A percentile compares a stretch with the other conserved stretches of the same genome.
These are phyloP conservation scores for Rhododendron mucronatum DNA, from an alignment of 148 eudicot genomes.

Conservation along the genomic window DNA sequence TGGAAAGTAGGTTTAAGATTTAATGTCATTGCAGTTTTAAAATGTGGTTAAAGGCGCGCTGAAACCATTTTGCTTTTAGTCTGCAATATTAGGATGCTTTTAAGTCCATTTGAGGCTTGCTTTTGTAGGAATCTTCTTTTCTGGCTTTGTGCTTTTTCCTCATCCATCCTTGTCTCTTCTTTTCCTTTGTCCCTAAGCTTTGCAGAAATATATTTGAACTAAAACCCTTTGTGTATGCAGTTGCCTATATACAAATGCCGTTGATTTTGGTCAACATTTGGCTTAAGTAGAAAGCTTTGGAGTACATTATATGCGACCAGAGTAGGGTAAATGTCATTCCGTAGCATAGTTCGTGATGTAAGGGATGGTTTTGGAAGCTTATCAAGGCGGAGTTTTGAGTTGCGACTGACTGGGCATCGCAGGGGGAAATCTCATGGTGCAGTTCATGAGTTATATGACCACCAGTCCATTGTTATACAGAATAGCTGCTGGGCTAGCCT, in stretches of 20 bases:
- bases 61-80: slow-evolving; percentile 23
- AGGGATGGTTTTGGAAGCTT: slow-evolving; percentile 89
- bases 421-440: slow-evolving; percentile 82
- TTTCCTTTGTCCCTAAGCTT: slow-evolving; percentile 30
- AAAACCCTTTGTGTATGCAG: slow-evolving; percentile 23
- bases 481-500: slow-evolving; percentile 84
- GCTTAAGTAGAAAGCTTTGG: background rate
- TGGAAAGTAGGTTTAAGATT: background rate
- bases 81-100: slow-evolving; percentile 25
- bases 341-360: slow-evolving; percentile 78
- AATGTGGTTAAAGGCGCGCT: slow-evolving; percentile 3
- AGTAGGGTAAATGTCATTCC: slow-evolving; percentile 67
- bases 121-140: slow-evolving; percentile 59
- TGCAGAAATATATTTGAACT: slow-evolving; percentile 12
- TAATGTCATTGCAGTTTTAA: slow-evolving; percentile 7
- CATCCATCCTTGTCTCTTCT: slow-evolving; percentile 13
- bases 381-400: slow-evolving; percentile 76
- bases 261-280: background rate
- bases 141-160: slow-evolving; percentile 51
- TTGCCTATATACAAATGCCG: slow-evolving; percentile 9
- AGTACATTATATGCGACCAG: slow-evolving; percentile 15
- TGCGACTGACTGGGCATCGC: slow-evolving; percentile 53
- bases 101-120: slow-evolving; percentile 32
- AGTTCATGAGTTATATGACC: slow-evolving; percentile 73
- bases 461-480: slow-evolving; percentile 54